Percentiles rank a stretch among this genome's conserved stretches.
phyloP scores from a whole-genome alignment of 305 asterid genomes.

The Rubia tinctorum region DNA sequence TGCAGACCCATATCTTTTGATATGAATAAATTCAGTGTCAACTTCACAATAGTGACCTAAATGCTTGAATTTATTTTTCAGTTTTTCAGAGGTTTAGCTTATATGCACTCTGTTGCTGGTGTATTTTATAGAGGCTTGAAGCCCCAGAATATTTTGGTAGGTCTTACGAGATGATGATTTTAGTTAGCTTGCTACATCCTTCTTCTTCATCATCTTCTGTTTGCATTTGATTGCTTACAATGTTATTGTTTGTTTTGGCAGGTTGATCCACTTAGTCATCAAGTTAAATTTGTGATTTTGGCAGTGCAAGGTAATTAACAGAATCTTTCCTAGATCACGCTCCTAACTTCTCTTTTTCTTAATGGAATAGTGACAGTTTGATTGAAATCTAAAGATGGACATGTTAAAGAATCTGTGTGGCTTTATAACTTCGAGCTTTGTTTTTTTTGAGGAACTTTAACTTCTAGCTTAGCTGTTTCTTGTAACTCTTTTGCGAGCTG shows the following conservation, averaged over 20 bases:
- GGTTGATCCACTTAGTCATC: slow-evolving; percentile 82
- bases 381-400: neutral
- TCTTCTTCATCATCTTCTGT: slow-evolving; percentile 2
- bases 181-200: neutral
- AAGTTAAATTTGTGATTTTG: slow-evolving; percentile 93
- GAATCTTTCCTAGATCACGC: neutral
- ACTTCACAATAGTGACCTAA: slow-evolving; percentile 1
- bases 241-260: slow-evolving; percentile 21
- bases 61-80: slow-evolving; percentile 25
- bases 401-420: neutral
- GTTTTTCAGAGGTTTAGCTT: slow-evolving; percentile 94
- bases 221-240: neutral
- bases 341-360: neutral
- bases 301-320: slow-evolving; percentile 84
- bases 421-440: too few species aligned
- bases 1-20: slow-evolving; percentile 18
- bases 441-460: neutral
- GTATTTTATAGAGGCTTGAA: slow-evolving; percentile 95
- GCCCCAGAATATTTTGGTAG: slow-evolving; percentile 93
- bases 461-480: neutral
- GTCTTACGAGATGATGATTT: slow-evolving; percentile 5
- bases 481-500: neutral
- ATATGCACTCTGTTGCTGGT: slow-evolving; percentile 90
- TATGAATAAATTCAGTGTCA: neutral
- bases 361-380: neutral